Evolutionary conservation across 495 filamentous ascomycete genomes (phyloP).

Genomic region (Penicillium verhagenii): DNA sequence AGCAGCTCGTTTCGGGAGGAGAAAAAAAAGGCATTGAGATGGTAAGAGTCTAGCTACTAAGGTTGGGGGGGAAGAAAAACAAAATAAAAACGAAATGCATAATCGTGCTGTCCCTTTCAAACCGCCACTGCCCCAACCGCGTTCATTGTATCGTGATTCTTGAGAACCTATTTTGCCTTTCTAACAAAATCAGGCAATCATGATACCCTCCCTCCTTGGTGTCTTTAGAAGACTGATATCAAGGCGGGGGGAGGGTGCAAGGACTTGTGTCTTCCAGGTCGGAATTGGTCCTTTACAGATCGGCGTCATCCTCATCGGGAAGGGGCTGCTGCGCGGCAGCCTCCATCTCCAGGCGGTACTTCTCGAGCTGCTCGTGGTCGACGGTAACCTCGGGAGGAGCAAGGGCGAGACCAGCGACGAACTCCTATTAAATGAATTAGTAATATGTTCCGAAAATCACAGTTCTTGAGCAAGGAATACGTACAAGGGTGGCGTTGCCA

Average conservation of each 20-base stretch:
- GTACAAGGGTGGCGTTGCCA: slow-evolving; percentile 84
- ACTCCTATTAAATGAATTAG: slow-evolving; percentile 62
- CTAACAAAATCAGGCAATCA: slow-evolving; percentile 20
- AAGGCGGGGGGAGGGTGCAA: slow-evolving; percentile 4
- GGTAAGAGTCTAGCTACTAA: slow-evolving; percentile 46
- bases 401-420: slow-evolving; percentile 91
- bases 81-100: slow-evolving; percentile 39
- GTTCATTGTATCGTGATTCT: slow-evolving; percentile 47
- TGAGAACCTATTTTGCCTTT: slow-evolving; percentile 23
- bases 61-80: slow-evolving; percentile 26
- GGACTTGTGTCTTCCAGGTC: slow-evolving; percentile 7
- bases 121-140: slow-evolving; percentile 38
- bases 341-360: slow-evolving; percentile 88
- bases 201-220: slow-evolving; percentile 14
- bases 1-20: slow-evolving; percentile 14
- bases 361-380: slow-evolving; percentile 73
- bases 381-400: slow-evolving; percentile 89
- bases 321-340: slow-evolving; percentile 80
- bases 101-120: slow-evolving; percentile 40
- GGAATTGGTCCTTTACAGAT: slow-evolving; percentile 52
- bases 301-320: slow-evolving; percentile 91
- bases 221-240: slow-evolving; percentile 3
- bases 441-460: slow-evolving; percentile 11
- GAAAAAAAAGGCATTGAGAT: slow-evolving; percentile 36
- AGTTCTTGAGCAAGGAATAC: slow-evolving; percentile 26